Percentiles rank a stretch among this genome's conserved stretches.
Evolutionary conservation across 2,329 filamentous ascomycete species (phyloP).

Genomic region (Cercospora sesami): DNA sequence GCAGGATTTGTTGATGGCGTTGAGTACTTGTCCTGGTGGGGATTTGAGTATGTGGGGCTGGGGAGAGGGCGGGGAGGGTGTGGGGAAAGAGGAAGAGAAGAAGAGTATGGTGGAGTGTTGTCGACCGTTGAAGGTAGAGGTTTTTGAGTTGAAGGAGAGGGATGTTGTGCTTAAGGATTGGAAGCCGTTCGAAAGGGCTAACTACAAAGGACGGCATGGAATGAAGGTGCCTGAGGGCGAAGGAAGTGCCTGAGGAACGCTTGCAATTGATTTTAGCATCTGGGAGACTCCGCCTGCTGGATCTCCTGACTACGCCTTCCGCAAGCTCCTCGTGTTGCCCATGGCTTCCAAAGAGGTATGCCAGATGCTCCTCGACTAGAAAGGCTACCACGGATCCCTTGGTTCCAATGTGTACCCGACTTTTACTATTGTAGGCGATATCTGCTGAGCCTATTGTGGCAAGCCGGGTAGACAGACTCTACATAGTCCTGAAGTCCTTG

Average conservation of each 20-base stretch:
- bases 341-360: neutral
- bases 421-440: neutral
- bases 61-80: slow-evolving; percentile 57
- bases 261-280: neutral
- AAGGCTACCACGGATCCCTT: neutral
- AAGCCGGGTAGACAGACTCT: neutral
- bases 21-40: slow-evolving; percentile 74
- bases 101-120: slow-evolving; percentile 70
- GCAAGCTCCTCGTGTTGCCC: neutral
- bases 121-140: slow-evolving; percentile 71
- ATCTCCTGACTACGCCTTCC: too few species aligned
- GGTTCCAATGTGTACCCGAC: neutral
- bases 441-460: neutral
- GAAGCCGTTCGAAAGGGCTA: slow-evolving; percentile 60
- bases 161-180: slow-evolving; percentile 58
- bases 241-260: neutral
- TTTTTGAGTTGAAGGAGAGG: slow-evolving; percentile 57
- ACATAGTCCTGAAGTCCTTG: neutral
- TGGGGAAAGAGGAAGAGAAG: slow-evolving; percentile 59
- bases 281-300: neutral
- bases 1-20: slow-evolving; percentile 67
- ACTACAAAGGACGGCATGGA: slow-evolving; percentile 67
- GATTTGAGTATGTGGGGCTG: slow-evolving; percentile 83
- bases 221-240: slow-evolving; percentile 54
- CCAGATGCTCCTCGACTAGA: neutral